Evolutionary conservation across 352 stramenopile genomes (phyloP).

Genomic region (Phytophthora capsici): DNA sequence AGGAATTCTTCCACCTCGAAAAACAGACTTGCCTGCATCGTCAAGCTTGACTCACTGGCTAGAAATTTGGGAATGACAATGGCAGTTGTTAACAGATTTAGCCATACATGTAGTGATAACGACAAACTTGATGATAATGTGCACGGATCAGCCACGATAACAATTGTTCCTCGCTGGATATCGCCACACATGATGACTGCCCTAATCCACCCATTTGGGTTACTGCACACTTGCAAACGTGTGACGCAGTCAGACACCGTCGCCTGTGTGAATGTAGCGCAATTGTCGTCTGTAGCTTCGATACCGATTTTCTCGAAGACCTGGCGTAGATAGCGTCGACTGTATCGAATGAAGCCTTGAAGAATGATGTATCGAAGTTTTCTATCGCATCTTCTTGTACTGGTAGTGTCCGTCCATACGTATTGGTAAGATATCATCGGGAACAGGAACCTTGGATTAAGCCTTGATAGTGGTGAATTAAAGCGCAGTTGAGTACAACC

Average conservation of each 20-base stretch:
- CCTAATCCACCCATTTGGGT: too few relatives aligned
- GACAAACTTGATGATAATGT: too few relatives aligned
- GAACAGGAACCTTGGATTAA: neutral
- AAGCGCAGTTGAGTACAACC: neutral
- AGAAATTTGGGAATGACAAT: too few relatives aligned
- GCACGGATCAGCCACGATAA: too few relatives aligned
- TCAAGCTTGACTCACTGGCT: neutral
- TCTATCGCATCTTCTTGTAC: constrained; percentile 18
- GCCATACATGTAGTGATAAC: too few relatives aligned
- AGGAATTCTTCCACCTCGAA: constrained; percentile 3
- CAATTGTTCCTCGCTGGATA: too few relatives aligned
- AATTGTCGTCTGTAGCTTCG: neutral
- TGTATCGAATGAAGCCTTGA: neutral
- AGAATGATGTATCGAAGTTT: neutral
- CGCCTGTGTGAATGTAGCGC: neutral
- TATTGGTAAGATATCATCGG: neutral
- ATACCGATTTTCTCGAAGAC: neutral
- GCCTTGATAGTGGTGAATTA: constrained; percentile 7
- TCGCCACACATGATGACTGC: too few relatives aligned
- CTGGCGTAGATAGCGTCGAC: constrained; percentile 7
- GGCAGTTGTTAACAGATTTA: too few relatives aligned
- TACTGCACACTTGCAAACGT: too few relatives aligned
- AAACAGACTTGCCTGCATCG: neutral
- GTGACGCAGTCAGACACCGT: neutral
- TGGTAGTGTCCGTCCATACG: neutral